These are phyloP conservation scores for Choricystis sp. DNA, from an alignment of 139 green algal genomes.

Conservation along the genomic window DNA sequence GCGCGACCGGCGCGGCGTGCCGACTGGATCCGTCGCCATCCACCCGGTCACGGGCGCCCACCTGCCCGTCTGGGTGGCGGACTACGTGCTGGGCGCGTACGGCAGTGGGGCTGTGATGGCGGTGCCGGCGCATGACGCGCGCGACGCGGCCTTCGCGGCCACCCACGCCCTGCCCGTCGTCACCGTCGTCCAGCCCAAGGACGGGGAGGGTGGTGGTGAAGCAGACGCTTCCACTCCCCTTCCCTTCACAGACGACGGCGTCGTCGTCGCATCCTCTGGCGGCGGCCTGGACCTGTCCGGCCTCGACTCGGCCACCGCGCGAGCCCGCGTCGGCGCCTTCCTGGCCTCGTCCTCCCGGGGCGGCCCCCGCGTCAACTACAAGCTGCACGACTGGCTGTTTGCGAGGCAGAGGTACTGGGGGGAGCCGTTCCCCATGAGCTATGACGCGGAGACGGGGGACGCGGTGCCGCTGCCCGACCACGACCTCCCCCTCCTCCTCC, in stretches of 20 bases:
- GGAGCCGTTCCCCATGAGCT: slow-evolving; percentile 94
- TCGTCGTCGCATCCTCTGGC: slow-evolving; percentile 34
- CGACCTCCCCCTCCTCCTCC: slow-evolving; percentile 75
- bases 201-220: slow-evolving; percentile 3
- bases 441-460: slow-evolving; percentile 35
- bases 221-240: slow-evolving; percentile 12
- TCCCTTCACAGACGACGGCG: slow-evolving; percentile 46
- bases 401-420: slow-evolving; percentile 97
- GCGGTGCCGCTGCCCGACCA: slow-evolving; percentile 51
- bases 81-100: slow-evolving; percentile 94
- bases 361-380: slow-evolving; percentile 77
- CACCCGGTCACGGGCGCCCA: slow-evolving; percentile 69
- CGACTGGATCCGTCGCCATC: slow-evolving; percentile 62
- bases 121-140: slow-evolving; percentile 82
- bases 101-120: slow-evolving; percentile 95
- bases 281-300: slow-evolving; percentile 59
- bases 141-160: slow-evolving; percentile 82
- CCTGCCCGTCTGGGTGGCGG: slow-evolving; percentile 86
- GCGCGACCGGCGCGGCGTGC: slow-evolving; percentile 86
- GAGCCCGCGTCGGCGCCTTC: slow-evolving; percentile 24
- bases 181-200: slow-evolving; percentile 23
- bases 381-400: slow-evolving; percentile 97
- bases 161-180: slow-evolving; percentile 49
- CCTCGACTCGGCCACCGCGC: slow-evolving; percentile 24
- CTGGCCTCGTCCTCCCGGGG: slow-evolving; percentile 29